Evolutionary conservation across 768 basidiomycete species (phyloP).

Genomic region (Rhizopogon vinicolor): DNA sequence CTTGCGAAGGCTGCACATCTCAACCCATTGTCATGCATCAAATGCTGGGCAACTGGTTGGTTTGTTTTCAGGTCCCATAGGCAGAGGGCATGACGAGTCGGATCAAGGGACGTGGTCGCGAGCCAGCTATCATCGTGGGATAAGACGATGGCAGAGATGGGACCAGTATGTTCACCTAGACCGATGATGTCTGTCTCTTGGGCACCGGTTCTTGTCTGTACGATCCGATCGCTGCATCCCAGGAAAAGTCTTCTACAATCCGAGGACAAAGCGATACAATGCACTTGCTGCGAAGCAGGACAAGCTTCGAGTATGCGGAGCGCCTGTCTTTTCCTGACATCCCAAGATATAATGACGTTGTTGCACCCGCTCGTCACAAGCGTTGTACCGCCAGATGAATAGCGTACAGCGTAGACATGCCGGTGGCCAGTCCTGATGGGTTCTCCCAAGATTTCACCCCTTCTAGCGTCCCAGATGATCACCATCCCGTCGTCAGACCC

Average conservation of each 20-base stretch:
- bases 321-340: too few relatives aligned
- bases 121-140: background rate
- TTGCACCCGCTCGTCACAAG: background rate
- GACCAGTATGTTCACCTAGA: background rate
- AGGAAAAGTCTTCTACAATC: background rate
- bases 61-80: background rate
- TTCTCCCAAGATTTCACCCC: background rate
- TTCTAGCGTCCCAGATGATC: background rate
- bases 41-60: background rate
- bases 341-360: background rate
- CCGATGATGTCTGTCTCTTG: background rate
- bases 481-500: background rate
- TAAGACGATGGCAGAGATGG: background rate
- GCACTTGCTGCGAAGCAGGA: background rate
- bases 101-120: background rate
- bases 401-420: background rate
- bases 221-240: background rate
- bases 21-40: background rate
- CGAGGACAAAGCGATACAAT: background rate
- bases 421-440: background rate
- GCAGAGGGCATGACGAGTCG: background rate
- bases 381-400: background rate
- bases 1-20: background rate
- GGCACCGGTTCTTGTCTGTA: background rate
- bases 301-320: too few relatives aligned